phyloP scores from a whole-genome alignment of 768 basidiomycete genomes.

The Podaxis carcinomalis region DNA sequence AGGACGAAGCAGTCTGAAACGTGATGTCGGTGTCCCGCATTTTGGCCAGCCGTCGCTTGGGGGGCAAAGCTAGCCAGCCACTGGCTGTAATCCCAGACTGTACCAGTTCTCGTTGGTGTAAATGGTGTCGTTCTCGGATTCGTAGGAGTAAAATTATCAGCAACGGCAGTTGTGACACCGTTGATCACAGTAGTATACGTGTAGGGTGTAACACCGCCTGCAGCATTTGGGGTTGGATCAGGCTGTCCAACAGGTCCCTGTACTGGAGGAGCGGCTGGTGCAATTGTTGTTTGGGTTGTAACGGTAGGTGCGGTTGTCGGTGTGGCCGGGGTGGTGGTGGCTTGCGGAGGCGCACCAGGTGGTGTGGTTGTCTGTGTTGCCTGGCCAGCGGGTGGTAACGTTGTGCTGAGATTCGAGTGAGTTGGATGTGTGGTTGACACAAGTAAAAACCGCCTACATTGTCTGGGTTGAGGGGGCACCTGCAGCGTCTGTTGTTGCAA shows the following conservation, averaged over 20 bases:
- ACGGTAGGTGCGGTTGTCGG: constrained; percentile 18
- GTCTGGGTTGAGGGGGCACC: constrained; percentile 38
- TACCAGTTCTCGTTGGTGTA: constrained; percentile 24
- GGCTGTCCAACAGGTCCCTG: constrained; percentile 60
- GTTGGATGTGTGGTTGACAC: background rate
- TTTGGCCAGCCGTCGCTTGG: background rate
- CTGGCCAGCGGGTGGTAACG: constrained; percentile 16
- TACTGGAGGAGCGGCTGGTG: background rate
- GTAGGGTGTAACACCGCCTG: constrained; percentile 47
- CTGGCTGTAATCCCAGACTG: constrained; percentile 19
- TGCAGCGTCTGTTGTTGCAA: constrained; percentile 34
- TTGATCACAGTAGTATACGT: constrained; percentile 44
- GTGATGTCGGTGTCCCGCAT: background rate
- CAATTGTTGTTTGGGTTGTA: constrained; percentile 11
- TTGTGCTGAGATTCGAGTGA: constrained; percentile 17
- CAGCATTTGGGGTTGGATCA: constrained; percentile 27
- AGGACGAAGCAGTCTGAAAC: background rate
- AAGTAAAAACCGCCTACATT: constrained; percentile 29
- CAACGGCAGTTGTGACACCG: constrained; percentile 29
- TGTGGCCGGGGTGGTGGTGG: constrained; percentile 16
- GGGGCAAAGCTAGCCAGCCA: constrained; percentile 9
- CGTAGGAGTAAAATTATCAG: constrained; percentile 37
- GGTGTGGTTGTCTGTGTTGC: constrained; percentile 19
- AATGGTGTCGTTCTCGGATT: constrained; percentile 26
- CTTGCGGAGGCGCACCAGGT: constrained; percentile 19